Evolutionary conservation across 306 rosid species (phyloP).

Genomic region (Echinosophora koreensis): DNA sequence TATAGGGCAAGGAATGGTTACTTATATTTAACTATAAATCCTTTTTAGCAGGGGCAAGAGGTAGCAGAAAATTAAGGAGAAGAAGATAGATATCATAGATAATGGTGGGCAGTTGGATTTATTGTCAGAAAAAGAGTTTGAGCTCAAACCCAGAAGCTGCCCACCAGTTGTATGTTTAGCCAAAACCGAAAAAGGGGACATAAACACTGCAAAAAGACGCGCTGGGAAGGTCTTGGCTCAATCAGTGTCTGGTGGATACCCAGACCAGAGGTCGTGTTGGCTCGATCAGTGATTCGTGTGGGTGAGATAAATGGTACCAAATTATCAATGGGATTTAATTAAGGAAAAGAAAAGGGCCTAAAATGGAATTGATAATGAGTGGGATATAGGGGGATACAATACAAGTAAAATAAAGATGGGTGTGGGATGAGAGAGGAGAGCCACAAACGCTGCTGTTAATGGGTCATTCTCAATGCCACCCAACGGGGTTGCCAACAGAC

Average conservation of each 20-base stretch:
- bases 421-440: conserved; percentile 36
- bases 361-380: conserved; percentile 40
- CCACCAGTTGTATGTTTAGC: conserved; percentile 38
- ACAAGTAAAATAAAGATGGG: conserved; percentile 19
- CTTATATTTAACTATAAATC: not conserved
- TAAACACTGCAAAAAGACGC: conserved; percentile 42
- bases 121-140: conserved; percentile 7
- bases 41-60: not conserved
- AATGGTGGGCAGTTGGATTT: conserved; percentile 38
- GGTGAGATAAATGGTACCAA: conserved; percentile 34
- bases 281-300: conserved; percentile 40
- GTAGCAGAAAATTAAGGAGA: not conserved
- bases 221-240: conserved; percentile 45
- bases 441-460: conserved; percentile 51
- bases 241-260: conserved; percentile 61
- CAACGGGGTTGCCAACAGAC: conserved; percentile 73
- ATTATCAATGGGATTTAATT: conserved; percentile 31
- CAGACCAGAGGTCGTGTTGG: conserved; percentile 49
- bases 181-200: conserved; percentile 49
- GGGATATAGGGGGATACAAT: conserved; percentile 11
- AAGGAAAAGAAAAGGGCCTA: conserved; percentile 35
- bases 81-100: not conserved
- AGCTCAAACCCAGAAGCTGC: conserved; percentile 18
- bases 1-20: not conserved
- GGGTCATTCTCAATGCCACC: conserved; percentile 70